Evolutionary conservation across 108 stramenopile genomes (phyloP).

Genomic region (Nannochloropsis gaditana): DNA sequence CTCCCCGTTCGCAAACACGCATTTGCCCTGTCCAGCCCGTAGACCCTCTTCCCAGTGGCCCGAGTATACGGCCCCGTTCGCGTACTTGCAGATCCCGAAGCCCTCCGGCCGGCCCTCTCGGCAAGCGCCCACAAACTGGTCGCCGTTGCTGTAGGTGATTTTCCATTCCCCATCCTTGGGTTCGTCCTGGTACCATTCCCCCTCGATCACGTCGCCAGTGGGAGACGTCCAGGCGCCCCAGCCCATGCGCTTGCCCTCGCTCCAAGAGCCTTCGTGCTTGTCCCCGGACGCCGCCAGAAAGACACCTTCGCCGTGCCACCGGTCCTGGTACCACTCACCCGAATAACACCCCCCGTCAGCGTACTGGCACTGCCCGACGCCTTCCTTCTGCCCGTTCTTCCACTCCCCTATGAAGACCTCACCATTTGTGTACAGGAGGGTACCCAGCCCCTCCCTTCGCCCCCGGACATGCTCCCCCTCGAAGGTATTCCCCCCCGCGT

Average conservation of each 20-base stretch:
- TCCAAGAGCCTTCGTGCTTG: conserved; percentile 28
- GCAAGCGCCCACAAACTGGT: conserved; percentile 39
- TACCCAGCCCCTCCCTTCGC: conserved; percentile 38
- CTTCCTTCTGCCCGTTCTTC: conserved; percentile 41
- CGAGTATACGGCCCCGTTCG: conserved; percentile 41
- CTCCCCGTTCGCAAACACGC: conserved; percentile 50
- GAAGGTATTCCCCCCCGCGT: conserved; percentile 44
- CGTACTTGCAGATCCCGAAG: conserved; percentile 43
- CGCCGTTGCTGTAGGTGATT: conserved; percentile 45
- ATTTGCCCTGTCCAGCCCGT: conserved; percentile 40
- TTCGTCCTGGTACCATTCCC: conserved; percentile 34
- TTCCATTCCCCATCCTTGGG: conserved; percentile 42
- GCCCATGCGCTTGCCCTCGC: conserved; percentile 20
- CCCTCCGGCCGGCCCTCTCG: conserved; percentile 38
- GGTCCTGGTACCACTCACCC: not conserved
- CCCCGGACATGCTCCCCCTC: conserved; percentile 44
- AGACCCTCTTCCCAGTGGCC: conserved; percentile 38
- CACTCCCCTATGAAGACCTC: conserved; percentile 46
- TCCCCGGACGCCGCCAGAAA: conserved; percentile 24
- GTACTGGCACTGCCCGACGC: conserved; percentile 45
- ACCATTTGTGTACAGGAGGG: conserved; percentile 28
- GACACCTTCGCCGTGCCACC: conserved; percentile 23
- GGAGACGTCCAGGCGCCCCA: conserved; percentile 24
- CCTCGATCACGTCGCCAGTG: conserved; percentile 39
- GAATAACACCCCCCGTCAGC: conserved; percentile 24